Evolutionary conservation across 495 filamentous ascomycete genomes (phyloP).

Genomic region (Tuber borchii): DNA sequence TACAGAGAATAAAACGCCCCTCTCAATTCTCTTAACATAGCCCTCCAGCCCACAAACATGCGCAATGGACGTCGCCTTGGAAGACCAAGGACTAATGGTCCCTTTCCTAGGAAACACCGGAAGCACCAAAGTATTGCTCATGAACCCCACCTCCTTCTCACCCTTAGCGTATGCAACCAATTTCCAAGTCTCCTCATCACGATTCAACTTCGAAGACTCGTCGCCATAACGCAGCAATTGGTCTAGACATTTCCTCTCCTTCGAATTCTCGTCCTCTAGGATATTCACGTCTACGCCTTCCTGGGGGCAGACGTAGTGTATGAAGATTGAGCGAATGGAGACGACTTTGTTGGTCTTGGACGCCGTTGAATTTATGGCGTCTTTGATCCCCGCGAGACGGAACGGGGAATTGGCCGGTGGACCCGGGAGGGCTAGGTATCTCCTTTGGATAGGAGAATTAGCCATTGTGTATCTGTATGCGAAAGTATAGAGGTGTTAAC

Average conservation of each 20-base stretch:
- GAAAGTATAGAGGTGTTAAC: background rate
- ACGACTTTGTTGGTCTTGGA: slow-evolving; percentile 51
- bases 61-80: slow-evolving; percentile 87
- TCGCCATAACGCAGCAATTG: slow-evolving; percentile 62
- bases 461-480: slow-evolving; percentile 15
- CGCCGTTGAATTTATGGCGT: slow-evolving; percentile 37
- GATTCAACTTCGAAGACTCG: slow-evolving; percentile 41
- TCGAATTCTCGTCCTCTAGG: slow-evolving; percentile 44
- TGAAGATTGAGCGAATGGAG: slow-evolving; percentile 57
- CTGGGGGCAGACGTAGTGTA: slow-evolving; percentile 56
- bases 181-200: slow-evolving; percentile 44
- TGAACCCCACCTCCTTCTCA: slow-evolving; percentile 28
- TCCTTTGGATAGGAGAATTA: slow-evolving; percentile 16
- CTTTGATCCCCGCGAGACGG: slow-evolving; percentile 47
- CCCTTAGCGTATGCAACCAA: slow-evolving; percentile 44
- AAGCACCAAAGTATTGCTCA: slow-evolving; percentile 41
- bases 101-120: slow-evolving; percentile 71
- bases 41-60: slow-evolving; percentile 78
- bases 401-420: slow-evolving; percentile 53
- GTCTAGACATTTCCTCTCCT: slow-evolving; percentile 47
- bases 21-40: slow-evolving; percentile 74
- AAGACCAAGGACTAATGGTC: slow-evolving; percentile 95
- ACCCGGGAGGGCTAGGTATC: slow-evolving; percentile 50
- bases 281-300: slow-evolving; percentile 31
- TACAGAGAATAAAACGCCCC: slow-evolving; percentile 67